Percentiles rank a stretch among this genome's conserved stretches.
Conservation (phyloP, 139 green algal species). For the Tetraselmis striata region DNA sequence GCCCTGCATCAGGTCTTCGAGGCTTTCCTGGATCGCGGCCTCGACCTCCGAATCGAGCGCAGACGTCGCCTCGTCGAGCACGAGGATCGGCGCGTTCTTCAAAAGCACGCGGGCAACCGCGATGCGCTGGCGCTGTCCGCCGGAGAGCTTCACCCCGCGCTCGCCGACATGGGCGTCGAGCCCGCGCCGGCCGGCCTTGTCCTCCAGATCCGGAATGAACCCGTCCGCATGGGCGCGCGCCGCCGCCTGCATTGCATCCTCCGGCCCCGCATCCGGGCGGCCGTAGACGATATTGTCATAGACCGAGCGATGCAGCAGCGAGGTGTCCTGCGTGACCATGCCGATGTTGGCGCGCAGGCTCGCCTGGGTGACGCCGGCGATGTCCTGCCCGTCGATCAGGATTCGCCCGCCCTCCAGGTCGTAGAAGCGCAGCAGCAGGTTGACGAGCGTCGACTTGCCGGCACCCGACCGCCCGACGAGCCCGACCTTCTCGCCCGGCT, state of each 20-base stretch:
- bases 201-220: conserved; percentile 34
- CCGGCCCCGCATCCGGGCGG: background rate
- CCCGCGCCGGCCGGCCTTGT: no score
- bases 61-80: conserved; percentile 56
- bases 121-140: conserved; percentile 28
- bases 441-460: conserved; percentile 71
- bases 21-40: no score
- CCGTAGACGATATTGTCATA: conserved; percentile 29
- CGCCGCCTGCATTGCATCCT: conserved; percentile 19
- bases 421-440: conserved; percentile 73
- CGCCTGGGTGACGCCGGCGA: conserved; percentile 59
- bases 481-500: conserved; percentile 58
- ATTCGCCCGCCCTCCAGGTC: conserved; percentile 36
- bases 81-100: conserved; percentile 43
- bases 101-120: conserved; percentile 55
- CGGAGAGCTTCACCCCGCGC: conserved; percentile 13
- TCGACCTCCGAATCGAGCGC: no score
- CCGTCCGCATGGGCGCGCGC: conserved; percentile 35
- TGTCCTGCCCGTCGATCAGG: conserved; percentile 64
- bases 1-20: no score
- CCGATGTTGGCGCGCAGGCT: conserved; percentile 33
- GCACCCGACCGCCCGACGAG: conserved; percentile 65
- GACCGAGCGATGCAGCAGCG: background rate
- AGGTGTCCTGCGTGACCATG: no score
- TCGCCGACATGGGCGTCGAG: conserved; percentile 19